Evolutionary conservation across 225 moss, liverwort and hornwort species (phyloP).

Genomic region (Bryoerythrophyllum caledonicum): DNA sequence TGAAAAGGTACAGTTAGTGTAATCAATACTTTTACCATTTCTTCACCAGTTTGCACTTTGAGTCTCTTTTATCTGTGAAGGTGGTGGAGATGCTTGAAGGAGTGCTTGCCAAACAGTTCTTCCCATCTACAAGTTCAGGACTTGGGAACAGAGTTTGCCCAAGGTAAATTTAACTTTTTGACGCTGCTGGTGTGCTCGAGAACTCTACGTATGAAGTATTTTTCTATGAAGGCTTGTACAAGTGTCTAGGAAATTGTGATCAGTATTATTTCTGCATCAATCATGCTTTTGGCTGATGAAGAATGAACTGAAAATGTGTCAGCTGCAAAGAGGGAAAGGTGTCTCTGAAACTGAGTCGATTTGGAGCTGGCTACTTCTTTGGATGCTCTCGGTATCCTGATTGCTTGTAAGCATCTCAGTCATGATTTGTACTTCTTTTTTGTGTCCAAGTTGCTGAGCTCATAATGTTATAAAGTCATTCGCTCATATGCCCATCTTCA

Average conservation of each 20-base stretch:
- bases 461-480: not conserved
- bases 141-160: slow-evolving; percentile 62
- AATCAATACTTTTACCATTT: slow-evolving; percentile 9
- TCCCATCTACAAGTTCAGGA: slow-evolving; percentile 48
- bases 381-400: slow-evolving; percentile 87
- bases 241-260: slow-evolving; percentile 3
- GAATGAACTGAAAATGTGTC: slow-evolving; percentile 28
- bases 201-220: not conserved
- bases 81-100: slow-evolving; percentile 83
- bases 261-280: not conserved
- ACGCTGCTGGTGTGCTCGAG: not conserved
- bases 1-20: slow-evolving; percentile 56
- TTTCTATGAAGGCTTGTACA: not conserved
- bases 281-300: slow-evolving; percentile 9
- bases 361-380: slow-evolving; percentile 90
- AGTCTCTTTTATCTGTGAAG: slow-evolving; percentile 40
- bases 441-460: not conserved
- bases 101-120: slow-evolving; percentile 68
- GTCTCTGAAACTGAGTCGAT: slow-evolving; percentile 86
- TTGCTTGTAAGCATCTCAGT: slow-evolving; percentile 61
- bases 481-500: not conserved
- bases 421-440: not conserved
- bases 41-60: slow-evolving; percentile 12
- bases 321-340: slow-evolving; percentile 92
- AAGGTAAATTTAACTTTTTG: slow-evolving; percentile 42